Evolutionary conservation across 768 basidiomycete genomes (phyloP).

Genomic region (Pleurotus giganteus): DNA sequence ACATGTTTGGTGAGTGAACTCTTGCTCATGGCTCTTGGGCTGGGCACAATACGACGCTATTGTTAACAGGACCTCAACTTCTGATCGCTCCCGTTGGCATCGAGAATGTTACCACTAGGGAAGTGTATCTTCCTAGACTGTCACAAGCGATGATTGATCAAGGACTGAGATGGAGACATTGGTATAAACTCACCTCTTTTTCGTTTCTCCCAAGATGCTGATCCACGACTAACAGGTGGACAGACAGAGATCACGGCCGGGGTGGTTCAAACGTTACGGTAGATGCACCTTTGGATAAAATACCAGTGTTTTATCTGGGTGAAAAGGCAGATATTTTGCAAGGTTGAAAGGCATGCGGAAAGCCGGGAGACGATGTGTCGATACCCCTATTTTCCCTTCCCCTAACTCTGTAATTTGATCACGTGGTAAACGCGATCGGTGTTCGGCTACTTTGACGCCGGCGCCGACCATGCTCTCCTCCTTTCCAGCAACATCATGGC

Average conservation of each 20-base stretch:
- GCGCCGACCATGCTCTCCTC: neutral
- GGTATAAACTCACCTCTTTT: slow-evolving; percentile 17
- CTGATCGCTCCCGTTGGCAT: slow-evolving; percentile 32
- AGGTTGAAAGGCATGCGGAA: too few relatives aligned
- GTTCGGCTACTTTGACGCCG: neutral
- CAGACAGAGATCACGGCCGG: slow-evolving; percentile 25
- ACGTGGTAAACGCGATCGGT: neutral
- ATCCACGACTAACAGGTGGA: slow-evolving; percentile 25
- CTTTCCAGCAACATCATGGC: slow-evolving; percentile 4
- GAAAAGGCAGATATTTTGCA: slow-evolving; percentile 27
- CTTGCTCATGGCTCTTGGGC: neutral
- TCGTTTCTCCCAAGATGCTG: neutral
- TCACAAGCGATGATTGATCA: slow-evolving; percentile 11
- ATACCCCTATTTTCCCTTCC: neutral
- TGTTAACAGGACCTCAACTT: slow-evolving; percentile 23
- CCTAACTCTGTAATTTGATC: neutral
- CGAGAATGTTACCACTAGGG: slow-evolving; percentile 22
- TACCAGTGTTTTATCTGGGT: slow-evolving; percentile 33
- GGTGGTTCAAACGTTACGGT: slow-evolving; percentile 27
- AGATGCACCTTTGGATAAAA: slow-evolving; percentile 27
- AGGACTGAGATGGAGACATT: slow-evolving; percentile 29
- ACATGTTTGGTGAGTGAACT: slow-evolving; percentile 29
- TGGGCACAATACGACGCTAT: neutral
- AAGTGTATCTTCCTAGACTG: slow-evolving; percentile 28
- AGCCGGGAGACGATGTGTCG: too few relatives aligned